phyloP scores from a whole-genome alignment of 2,329 filamentous ascomycete genomes.

The Pestalotiopsis sp. region DNA sequence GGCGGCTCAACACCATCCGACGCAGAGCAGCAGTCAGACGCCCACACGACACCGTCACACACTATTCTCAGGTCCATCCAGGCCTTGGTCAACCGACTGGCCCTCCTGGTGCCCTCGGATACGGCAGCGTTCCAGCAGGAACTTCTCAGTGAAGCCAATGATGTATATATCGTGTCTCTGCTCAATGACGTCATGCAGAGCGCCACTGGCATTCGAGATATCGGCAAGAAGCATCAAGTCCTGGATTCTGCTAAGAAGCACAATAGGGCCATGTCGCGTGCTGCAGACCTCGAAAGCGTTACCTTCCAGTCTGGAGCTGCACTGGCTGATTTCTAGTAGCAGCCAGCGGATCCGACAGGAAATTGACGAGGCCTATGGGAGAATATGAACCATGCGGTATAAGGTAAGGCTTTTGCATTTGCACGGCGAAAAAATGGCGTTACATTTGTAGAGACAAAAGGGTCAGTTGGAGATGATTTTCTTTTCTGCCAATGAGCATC shows the following conservation, averaged over 20 bases:
- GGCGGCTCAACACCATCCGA: conserved; percentile 37
- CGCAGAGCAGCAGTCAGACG: conserved; percentile 34
- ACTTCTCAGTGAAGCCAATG: conserved; percentile 77
- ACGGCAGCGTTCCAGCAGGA: conserved; percentile 68
- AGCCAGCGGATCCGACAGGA: background rate
- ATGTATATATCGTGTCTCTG: conserved; percentile 78
- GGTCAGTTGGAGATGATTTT: background rate
- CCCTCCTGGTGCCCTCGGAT: conserved; percentile 76
- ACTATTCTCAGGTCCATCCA: conserved; percentile 86
- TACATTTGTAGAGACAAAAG: background rate
- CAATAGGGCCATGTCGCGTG: conserved; percentile 18
- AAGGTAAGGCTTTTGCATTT: conserved; percentile 25
- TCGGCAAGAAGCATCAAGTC: conserved; percentile 73
- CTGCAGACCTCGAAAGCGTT: background rate
- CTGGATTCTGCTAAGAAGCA: conserved; percentile 48
- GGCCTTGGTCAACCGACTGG: conserved; percentile 80
- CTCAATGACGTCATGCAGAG: conserved; percentile 76
- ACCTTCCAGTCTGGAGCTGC: background rate
- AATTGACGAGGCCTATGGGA: background rate
- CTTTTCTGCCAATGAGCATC: background rate
- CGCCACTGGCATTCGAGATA: conserved; percentile 69
- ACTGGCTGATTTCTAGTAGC: conserved; percentile 2
- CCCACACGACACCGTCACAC: conserved; percentile 57
- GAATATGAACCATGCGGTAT: background rate
- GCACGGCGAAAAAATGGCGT: conserved; percentile 36